phyloP scores from a whole-genome alignment of 352 stramenopile genomes.

The Globisporangium paddicum region DNA sequence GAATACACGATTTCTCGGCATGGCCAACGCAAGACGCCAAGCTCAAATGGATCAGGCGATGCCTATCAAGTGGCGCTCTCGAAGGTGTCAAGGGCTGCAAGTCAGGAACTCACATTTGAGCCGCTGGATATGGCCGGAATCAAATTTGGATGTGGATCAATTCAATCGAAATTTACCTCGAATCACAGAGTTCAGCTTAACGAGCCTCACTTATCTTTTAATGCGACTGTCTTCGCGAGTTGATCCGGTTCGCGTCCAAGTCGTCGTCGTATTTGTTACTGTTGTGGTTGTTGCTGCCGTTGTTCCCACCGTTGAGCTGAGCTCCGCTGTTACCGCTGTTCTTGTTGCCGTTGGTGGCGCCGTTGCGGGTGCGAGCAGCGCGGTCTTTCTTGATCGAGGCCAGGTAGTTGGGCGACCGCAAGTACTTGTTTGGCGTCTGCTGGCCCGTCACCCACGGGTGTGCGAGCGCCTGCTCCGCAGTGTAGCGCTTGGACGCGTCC shows the following conservation, averaged over 20 bases:
- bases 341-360: slow-evolving; percentile 9
- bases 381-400: slow-evolving; percentile 76
- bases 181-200: no score
- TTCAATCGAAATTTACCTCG: no score
- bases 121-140: no score
- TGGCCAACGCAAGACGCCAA: no score
- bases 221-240: slow-evolving; percentile 59
- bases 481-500: slow-evolving; percentile 72
- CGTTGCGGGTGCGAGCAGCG: slow-evolving; percentile 14
- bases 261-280: slow-evolving; percentile 7
- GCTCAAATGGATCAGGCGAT: no score
- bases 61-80: no score
- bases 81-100: no score
- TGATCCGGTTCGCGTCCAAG: slow-evolving; percentile 25
- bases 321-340: slow-evolving; percentile 36
- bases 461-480: slow-evolving; percentile 72
- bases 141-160: no score
- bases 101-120: no score
- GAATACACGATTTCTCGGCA: no score
- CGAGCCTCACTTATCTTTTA: no score
- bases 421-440: slow-evolving; percentile 81
- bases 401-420: slow-evolving; percentile 86
- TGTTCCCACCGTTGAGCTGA: slow-evolving; percentile 12
- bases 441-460: slow-evolving; percentile 86
- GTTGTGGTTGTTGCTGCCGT: slow-evolving; percentile 10